Base-by-base conservation (phyloP, 192 early-diverging fungal species). In the Linnemannia schmuckeri region DNA sequence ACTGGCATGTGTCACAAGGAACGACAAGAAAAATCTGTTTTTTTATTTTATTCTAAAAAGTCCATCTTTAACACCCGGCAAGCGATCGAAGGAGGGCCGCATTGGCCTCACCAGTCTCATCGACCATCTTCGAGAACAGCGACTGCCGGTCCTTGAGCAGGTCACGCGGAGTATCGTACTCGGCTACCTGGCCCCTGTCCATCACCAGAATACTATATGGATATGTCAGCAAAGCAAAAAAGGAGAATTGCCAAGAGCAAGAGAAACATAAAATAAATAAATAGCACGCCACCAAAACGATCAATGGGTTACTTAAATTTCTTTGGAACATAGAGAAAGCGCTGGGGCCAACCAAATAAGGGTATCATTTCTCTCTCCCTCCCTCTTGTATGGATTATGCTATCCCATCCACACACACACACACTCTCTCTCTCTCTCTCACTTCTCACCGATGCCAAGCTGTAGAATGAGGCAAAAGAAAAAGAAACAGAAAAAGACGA, bases 121-220 rank as follows among this genome's bases (percentile, higher is more conserved):
- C 79, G 24, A 88, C 88, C 82, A 88, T 81, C 68, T 81, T 77
- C 12, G 88, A 90, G 61, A 93, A 92, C 76, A 85, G 76, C 4
- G 91, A 90, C 17, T 89, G 83, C 0, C 35, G 42, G 75, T 91
- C 81, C 9, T n/a, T 33, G 70, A 96, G 88, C 81, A 97, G 88
- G 17, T 91, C 91, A 42, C 72, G 83, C 18, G 95, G 96, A 7
- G 90, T 90, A 70, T 93, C 94, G 78, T 92, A 96, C 82, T 97
- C 95, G 0, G 90, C 91, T 30, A 97, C 89, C 70, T 89, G 75
- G 63, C 97, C 97, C n/a, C 92, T 88, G 74, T 96, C 93, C 71
- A 97, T 89, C 13, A 97, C 96, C 70, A 96, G 79, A 47, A 97
- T 92, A 63, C 93, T 91, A 90, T 47, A 35, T 61, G 2, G 37